Evolutionary conservation across 305 asterid genomes (phyloP).

Genomic region (Fraxinus albicans): DNA sequence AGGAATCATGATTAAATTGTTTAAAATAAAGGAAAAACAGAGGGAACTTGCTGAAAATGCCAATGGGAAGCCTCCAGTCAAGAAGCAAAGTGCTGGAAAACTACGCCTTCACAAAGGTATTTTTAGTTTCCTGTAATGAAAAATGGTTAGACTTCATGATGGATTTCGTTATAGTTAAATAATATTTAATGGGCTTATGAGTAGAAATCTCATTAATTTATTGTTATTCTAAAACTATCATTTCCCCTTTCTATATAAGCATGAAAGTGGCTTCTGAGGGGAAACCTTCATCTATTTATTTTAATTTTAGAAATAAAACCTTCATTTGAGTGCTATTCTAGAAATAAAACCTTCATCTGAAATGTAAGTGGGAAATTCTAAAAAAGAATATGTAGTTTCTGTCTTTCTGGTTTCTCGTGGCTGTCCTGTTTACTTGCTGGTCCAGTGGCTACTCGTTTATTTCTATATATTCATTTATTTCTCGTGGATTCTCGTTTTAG

Average conservation of each 20-base stretch:
- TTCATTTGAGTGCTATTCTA: no score
- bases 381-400: no score
- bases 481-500: no score
- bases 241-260: neutral
- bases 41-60: conserved; percentile 86
- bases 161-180: neutral
- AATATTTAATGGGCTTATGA: neutral
- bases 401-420: no score
- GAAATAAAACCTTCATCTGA: no score
- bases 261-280: no score
- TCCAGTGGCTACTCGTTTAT: no score
- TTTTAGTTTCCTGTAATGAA: conserved; percentile 6
- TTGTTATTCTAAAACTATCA: neutral
- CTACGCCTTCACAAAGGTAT: conserved; percentile 95
- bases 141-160: neutral
- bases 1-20: conserved; percentile 82
- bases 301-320: no score
- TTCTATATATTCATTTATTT: no score
- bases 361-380: no score
- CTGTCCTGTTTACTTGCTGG: no score
- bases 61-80: conserved; percentile 69
- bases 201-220: neutral
- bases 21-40: conserved; percentile 91
- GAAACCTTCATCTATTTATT: no score
- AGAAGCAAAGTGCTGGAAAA: conserved; percentile 98